Evolutionary conservation across 2,329 filamentous ascomycete species (phyloP).

Genomic region (Fusarium begoniae): DNA sequence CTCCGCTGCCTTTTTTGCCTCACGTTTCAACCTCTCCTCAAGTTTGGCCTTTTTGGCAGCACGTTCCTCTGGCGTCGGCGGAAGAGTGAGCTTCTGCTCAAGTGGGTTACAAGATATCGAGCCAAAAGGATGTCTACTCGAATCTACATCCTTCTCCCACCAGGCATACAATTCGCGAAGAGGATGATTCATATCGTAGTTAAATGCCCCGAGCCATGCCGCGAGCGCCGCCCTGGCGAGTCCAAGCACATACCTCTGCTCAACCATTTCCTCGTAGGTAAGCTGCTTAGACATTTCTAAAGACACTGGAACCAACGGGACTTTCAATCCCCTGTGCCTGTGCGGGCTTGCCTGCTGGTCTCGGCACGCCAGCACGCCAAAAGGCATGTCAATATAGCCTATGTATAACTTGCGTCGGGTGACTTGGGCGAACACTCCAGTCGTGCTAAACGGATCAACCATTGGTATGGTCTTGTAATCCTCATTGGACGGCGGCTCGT

Average conservation of each 20-base stretch:
- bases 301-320: not conserved
- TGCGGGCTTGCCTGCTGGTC: no score
- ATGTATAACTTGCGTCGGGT: not conserved
- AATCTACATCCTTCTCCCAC: not conserved
- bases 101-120: not conserved
- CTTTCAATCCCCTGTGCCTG: not conserved
- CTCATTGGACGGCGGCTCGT: not conserved
- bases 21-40: not conserved
- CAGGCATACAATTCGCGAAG: not conserved
- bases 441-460: not conserved
- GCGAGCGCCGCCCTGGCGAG: not conserved
- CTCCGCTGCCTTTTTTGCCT: not conserved
- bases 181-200: not conserved
- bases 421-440: not conserved
- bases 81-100: not conserved
- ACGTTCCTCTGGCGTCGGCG: not conserved
- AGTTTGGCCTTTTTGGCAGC: not conserved
- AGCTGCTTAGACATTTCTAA: not conserved
- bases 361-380: not conserved
- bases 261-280: not conserved
- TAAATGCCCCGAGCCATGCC: not conserved
- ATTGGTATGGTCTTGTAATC: not conserved
- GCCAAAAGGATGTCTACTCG: not conserved
- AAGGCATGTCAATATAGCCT: not conserved
- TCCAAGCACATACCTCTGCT: not conserved